Evolutionary conservation across 345 rosid species (phyloP).

Genomic region (Arabidopsis arenosa): DNA sequence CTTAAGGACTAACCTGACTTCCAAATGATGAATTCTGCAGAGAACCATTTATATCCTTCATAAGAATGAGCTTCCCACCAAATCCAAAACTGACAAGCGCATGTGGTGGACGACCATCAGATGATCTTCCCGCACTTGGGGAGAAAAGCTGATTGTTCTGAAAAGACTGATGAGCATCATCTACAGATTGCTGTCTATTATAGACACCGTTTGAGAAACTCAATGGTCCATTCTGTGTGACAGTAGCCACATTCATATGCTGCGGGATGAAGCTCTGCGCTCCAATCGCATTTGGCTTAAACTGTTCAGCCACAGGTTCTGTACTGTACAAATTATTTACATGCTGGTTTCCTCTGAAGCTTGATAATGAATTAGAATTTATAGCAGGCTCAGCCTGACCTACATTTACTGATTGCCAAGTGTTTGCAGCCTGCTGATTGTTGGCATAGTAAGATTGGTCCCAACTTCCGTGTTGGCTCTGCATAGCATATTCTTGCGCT

Average conservation of each 20-base stretch:
- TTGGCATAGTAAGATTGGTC: slow-evolving; percentile 54
- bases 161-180: slow-evolving; percentile 55
- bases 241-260: slow-evolving; percentile 55
- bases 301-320: slow-evolving; percentile 47
- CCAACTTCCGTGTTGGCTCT: slow-evolving; percentile 59
- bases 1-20: slow-evolving; percentile 68
- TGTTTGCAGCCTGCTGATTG: slow-evolving; percentile 49
- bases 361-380: slow-evolving; percentile 40
- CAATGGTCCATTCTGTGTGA: slow-evolving; percentile 56
- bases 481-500: slow-evolving; percentile 51
- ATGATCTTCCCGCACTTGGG: slow-evolving; percentile 64
- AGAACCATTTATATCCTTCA: slow-evolving; percentile 60
- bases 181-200: slow-evolving; percentile 53
- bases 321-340: slow-evolving; percentile 52
- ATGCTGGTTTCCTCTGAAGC: slow-evolving; percentile 58
- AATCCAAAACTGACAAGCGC: slow-evolving; percentile 91
- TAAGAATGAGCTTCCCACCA: slow-evolving; percentile 88
- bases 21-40: slow-evolving; percentile 61
- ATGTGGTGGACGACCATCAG: slow-evolving; percentile 97
- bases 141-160: slow-evolving; percentile 64
- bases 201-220: slow-evolving; percentile 59
- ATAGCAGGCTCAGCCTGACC: slow-evolving; percentile 40
- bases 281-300: slow-evolving; percentile 56
- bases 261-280: slow-evolving; percentile 54
- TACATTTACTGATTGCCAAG: slow-evolving; percentile 59